Evolutionary conservation across 495 filamentous ascomycete species (phyloP), one percentile per base, ranked within the genome.

Genomic region (Extremus antarcticus): DNA sequence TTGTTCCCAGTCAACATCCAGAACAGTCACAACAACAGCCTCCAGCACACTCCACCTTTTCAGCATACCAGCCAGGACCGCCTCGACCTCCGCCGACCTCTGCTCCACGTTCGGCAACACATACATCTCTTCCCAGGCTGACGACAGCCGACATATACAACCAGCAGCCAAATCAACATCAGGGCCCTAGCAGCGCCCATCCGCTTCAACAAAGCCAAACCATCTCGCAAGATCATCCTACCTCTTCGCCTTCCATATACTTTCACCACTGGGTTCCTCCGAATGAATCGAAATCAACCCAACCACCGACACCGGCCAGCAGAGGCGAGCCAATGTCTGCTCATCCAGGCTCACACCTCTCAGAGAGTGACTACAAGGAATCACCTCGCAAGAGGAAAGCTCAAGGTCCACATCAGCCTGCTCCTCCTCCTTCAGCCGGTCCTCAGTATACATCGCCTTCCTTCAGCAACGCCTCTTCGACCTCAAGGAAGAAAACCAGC

Each of bases 251-350:
- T 1, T 81, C 82, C 15, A 84, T 95, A 48, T 94, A 88, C 65
- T 94, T 94, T 57, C 90, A 94, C 64, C 88, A 94, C 63, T 95
- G 87, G 87, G 82, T 88, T 51, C 90, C 90, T 3, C 90, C 89
- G 23, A 74, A 23, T 19, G 55, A 58, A 24, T 43, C 48, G 2
- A 61, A 56, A 19, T 4, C 25, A 3, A 51, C 24, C 4, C 83
- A 67, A 67, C 73, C 59, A 75, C 74, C 52, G 67, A 75, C 49
- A 68, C 71, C 58, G 68, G 74, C 59, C 70, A 74, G 51, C 77
- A 81, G 63, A 81, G 82, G 67, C 76, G 80, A 60, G 74, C 77
- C 66, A 80, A 79, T 65, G 68, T 74, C 77, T 70, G 77, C 67
- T 64, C 66, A 76, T 54, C 65, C 74, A 65, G 55, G 71, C 67